Base-by-base conservation (phyloP, 1,139 yeast species). In the Debaryomyces coudertii region DNA sequence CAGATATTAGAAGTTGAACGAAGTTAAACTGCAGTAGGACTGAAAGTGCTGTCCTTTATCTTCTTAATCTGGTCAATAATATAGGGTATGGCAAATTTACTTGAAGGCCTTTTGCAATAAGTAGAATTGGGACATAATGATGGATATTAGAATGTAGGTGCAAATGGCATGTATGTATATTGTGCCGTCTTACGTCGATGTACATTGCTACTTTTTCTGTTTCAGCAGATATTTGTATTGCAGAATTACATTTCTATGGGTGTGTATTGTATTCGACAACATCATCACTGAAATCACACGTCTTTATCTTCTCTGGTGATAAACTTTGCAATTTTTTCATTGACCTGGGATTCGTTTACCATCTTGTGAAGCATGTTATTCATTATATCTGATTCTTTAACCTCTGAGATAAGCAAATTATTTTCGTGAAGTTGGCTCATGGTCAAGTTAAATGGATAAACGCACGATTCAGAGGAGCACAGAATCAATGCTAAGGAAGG, bases 401-500 rank as follows among this genome's bases (percentile, higher is more conserved):
- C 60, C 33, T 56, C 55, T 5, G 54, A 42, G 12, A 59, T 43
- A n/a, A 63, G 50, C 42, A 68, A 52, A 35, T 59, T 59, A 40
- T 54, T 53, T 36, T 57, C 57, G 34, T 63, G 62, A 7, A 69
- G 50, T 47, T 68, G 65, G 5, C 53, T 54, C 43, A 63, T 55
- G 38, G 65, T 51, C 43, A 68, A 47, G 42, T 69, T 66, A 53
- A 68, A 67, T 8, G 74, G 74, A 47, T 57, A 69, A 1, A 68
- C 60, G 45, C 74, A 69, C 3, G 42, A 23, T 38, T 54, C 61
- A 6, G 51, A 48, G 1, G 71, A 63, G 48, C 74, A 69, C 14
- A 69, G 53, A 15, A 66, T 50, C 2, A 69, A 42, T 14, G 66
- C 58, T 36, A 65, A 45, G 4, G 55, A 51, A 2, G 69, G 62